phyloP scores from a whole-genome alignment of 768 basidiomycete genomes.

The Tricholoma sp. region DNA sequence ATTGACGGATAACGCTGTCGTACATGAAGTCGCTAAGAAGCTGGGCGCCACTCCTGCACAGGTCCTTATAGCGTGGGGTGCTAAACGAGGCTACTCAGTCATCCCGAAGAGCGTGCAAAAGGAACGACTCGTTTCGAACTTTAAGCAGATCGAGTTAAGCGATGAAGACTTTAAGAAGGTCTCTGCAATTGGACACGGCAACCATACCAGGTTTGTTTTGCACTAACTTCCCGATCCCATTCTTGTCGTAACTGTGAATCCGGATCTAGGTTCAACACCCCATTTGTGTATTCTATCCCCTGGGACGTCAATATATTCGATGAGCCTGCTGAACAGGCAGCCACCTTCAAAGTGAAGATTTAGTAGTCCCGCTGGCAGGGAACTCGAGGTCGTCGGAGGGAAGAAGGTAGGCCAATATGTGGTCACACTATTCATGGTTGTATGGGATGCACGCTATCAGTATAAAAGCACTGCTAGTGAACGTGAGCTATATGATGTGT shows the following conservation, averaged over 20 bases:
- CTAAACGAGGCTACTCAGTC: constrained; percentile 68
- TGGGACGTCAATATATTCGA: constrained; percentile 76
- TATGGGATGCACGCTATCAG: too few relatives aligned
- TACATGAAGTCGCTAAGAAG: constrained; percentile 58
- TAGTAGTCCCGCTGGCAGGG: neutral
- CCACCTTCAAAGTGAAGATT: constrained; percentile 30
- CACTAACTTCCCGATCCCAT: neutral
- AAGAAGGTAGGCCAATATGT: neutral
- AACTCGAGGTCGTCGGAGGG: too few relatives aligned
- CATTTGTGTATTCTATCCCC: constrained; percentile 45
- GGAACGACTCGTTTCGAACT: constrained; percentile 70
- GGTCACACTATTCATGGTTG: neutral
- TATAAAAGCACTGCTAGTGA: too few relatives aligned
- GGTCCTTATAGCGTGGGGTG: constrained; percentile 81
- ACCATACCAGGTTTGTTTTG: constrained; percentile 34
- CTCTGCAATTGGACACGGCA: constrained; percentile 41
- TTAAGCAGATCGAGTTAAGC: constrained; percentile 65
- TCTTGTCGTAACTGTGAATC: neutral
- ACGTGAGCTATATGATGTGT: too few relatives aligned
- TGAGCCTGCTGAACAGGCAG: constrained; percentile 51
- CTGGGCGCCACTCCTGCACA: constrained; percentile 70
- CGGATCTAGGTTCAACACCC: constrained; percentile 55
- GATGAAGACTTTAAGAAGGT: constrained; percentile 65
- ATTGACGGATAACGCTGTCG: constrained; percentile 61
- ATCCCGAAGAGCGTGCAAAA: constrained; percentile 82